Conservation (phyloP, 768 basidiomycete species). For the Hemileccinum impolitum region DNA sequence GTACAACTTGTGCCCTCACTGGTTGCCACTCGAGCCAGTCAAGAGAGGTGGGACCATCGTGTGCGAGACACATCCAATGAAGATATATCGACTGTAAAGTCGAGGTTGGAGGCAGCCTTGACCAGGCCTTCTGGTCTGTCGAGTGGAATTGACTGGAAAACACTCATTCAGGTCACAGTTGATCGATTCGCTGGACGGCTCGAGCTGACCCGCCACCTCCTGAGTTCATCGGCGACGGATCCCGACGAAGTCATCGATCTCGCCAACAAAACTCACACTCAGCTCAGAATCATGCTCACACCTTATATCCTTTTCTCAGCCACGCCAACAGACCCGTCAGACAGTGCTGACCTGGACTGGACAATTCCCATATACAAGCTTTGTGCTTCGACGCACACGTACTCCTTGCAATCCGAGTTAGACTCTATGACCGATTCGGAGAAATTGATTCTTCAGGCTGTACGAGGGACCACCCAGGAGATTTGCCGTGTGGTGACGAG, state of each 20-base stretch:
- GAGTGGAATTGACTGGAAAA: background rate
- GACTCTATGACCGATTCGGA: constrained; percentile 18
- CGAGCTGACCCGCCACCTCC: constrained; percentile 19
- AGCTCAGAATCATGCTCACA: constrained; percentile 18
- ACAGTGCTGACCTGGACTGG: constrained; percentile 15
- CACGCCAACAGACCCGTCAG: background rate
- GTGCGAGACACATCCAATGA: background rate
- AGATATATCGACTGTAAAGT: background rate
- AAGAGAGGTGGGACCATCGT: background rate
- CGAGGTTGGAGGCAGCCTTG: background rate
- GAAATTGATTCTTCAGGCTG: background rate
- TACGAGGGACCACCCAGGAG: background rate
- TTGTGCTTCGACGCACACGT: constrained; percentile 23
- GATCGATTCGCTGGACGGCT: constrained; percentile 16
- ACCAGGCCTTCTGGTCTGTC: background rate
- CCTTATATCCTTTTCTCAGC: constrained; percentile 21
- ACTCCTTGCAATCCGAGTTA: background rate
- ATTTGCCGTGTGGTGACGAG: constrained; percentile 3
- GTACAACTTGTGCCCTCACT: background rate
- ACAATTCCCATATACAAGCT: constrained; percentile 22
- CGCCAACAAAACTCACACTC: background rate
- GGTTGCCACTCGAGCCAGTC: background rate
- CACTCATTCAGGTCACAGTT: too few relatives aligned
- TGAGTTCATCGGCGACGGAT: constrained; percentile 9
- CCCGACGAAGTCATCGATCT: background rate